These are phyloP conservation scores for Komagataella pseudopastoris DNA, from an alignment of 805 yeast species.

Conservation along the genomic window DNA sequence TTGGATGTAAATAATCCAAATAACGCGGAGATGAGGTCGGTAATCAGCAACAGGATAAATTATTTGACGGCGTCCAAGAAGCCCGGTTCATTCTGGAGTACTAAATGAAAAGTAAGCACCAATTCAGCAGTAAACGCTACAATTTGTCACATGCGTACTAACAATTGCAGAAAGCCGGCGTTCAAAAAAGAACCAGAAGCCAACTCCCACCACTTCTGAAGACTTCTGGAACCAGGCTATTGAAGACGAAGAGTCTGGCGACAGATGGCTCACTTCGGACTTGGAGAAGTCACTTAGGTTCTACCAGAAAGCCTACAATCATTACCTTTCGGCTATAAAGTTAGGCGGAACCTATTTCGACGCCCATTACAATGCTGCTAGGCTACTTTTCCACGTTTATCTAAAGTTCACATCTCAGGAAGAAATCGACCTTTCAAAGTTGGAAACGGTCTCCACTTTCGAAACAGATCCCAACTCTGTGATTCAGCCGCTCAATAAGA, in stretches of 20 bases:
- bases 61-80: neutral
- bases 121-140: neutral
- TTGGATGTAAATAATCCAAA: too few species aligned
- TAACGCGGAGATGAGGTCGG: neutral
- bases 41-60: neutral
- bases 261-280: constrained; percentile 59
- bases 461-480: constrained; percentile 15
- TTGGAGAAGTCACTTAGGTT: constrained; percentile 50
- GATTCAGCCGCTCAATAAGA: constrained; percentile 21
- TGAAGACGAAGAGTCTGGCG: constrained; percentile 61
- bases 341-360: constrained; percentile 21
- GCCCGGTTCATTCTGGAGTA: neutral
- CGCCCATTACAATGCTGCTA: constrained; percentile 41
- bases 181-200: neutral
- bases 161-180: neutral
- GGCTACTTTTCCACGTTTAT: constrained; percentile 49
- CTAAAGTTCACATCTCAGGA: constrained; percentile 33
- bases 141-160: neutral
- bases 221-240: constrained; percentile 46
- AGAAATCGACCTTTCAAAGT: constrained; percentile 21
- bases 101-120: neutral
- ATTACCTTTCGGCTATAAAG: constrained; percentile 25
- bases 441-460: constrained; percentile 19
- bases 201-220: constrained; percentile 27
- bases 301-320: constrained; percentile 40